These are phyloP conservation scores for Cupressus sempervirens DNA, from an alignment of 75 land plant species.

Conservation along the genomic window DNA sequence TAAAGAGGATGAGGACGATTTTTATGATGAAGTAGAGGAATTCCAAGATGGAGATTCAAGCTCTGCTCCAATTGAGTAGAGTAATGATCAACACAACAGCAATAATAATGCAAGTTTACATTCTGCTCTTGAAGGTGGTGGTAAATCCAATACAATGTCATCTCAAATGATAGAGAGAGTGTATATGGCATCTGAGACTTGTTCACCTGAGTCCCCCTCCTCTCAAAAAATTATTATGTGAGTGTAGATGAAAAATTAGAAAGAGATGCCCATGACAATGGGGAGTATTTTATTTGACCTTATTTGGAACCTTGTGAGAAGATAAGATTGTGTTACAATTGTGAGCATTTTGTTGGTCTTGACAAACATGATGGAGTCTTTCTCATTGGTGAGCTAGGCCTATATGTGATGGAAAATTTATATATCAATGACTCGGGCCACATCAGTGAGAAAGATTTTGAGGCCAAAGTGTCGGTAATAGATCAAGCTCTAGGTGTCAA, in stretches of 20 bases:
- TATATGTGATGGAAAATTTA: conserved; percentile 93
- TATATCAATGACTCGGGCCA: conserved; percentile 80
- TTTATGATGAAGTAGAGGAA: conserved; percentile 55
- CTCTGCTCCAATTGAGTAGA: too few relatives aligned
- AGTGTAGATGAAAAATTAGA: conserved; percentile 56
- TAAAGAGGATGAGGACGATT: conserved; percentile 49
- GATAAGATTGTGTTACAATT: conserved; percentile 82
- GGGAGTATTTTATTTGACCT: conserved; percentile 94
- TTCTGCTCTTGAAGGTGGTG: conserved; percentile 58
- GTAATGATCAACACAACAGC: conserved; percentile 67
- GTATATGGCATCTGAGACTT: conserved; percentile 39
- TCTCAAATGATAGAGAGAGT: conserved; percentile 48
- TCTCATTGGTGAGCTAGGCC: conserved; percentile 83
- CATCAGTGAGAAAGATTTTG: conserved; percentile 83
- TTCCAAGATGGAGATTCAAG: conserved; percentile 39
- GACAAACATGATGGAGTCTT: conserved; percentile 99
- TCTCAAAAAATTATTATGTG: conserved; percentile 34
- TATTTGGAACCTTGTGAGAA: conserved; percentile 91
- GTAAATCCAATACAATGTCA: conserved; percentile 52
- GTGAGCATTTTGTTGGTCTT: conserved; percentile 95
- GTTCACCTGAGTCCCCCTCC: conserved; percentile 58
- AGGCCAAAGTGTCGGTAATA: conserved; percentile 88
- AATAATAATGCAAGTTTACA: conserved; percentile 63
- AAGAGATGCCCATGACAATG: conserved; percentile 80
- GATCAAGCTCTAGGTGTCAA: conserved; percentile 98